Evolutionary conservation across 805 yeast species (phyloP).

Genomic region (Metschnikowia baotianmanensis): DNA sequence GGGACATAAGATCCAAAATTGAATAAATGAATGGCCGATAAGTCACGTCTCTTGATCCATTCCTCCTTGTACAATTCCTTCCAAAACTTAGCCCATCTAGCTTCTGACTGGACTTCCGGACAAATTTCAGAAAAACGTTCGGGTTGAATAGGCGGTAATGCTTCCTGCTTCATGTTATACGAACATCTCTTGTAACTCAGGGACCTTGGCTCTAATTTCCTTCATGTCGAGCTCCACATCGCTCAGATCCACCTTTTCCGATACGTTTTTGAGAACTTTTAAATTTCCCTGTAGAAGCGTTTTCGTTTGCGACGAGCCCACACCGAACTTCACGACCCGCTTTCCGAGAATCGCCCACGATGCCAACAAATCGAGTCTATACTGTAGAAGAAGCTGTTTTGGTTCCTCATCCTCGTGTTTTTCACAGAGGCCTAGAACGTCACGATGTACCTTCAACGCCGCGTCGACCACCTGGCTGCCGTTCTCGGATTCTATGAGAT

Average conservation of each 20-base stretch:
- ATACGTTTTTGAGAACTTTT: conserved; percentile 2
- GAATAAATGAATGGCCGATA: too few relatives aligned
- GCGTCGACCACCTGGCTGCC: conserved; percentile 16
- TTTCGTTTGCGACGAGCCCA: conserved; percentile 6
- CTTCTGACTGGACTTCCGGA: too few relatives aligned
- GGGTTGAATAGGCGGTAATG: too few relatives aligned
- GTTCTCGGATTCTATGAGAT: conserved; percentile 23
- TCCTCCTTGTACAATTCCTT: too few relatives aligned
- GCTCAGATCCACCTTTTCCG: background rate
- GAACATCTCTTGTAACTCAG: conserved; percentile 8
- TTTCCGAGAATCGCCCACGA: conserved; percentile 31
- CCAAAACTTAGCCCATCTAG: too few relatives aligned
- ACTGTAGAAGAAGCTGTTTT: conserved; percentile 20
- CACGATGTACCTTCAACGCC: conserved; percentile 25
- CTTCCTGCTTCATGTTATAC: background rate
- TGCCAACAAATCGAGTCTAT: conserved; percentile 35
- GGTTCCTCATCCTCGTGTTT: conserved; percentile 14
- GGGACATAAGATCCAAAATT: too few relatives aligned
- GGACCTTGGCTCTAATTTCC: conserved; percentile 4
- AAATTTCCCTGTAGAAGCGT: conserved; percentile 1
- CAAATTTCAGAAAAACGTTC: too few relatives aligned
- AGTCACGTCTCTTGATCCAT: too few relatives aligned
- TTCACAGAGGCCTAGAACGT: conserved; percentile 17
- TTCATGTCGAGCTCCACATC: conserved; percentile 8
- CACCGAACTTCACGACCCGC: conserved; percentile 11